Conservation (phyloP, 2,329 filamentous ascomycete species). For the Xylariales sp. region DNA sequence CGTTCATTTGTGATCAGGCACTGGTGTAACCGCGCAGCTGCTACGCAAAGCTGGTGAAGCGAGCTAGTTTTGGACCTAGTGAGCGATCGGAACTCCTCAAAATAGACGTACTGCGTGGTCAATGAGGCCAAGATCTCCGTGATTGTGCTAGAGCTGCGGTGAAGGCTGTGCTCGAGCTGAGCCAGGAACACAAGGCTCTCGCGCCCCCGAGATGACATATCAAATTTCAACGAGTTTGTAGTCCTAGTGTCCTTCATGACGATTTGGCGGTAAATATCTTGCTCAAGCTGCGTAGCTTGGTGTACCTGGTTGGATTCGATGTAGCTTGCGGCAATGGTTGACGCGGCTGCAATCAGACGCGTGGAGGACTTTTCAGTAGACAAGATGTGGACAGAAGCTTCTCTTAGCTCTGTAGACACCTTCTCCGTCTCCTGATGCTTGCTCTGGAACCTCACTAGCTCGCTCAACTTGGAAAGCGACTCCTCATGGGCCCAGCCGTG, state of each 20-base stretch:
- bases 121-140: slow-evolving; percentile 37
- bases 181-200: slow-evolving; percentile 37
- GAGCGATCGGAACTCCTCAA: slow-evolving; percentile 30
- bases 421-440: slow-evolving; percentile 26
- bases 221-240: slow-evolving; percentile 20
- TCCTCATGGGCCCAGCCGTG: slow-evolving; percentile 34
- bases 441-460: slow-evolving; percentile 28
- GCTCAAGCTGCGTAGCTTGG: slow-evolving; percentile 24
- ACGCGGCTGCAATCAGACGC: slow-evolving; percentile 26
- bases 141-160: slow-evolving; percentile 24
- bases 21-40: slow-evolving; percentile 27
- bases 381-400: slow-evolving; percentile 27
- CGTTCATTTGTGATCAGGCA: slow-evolving; percentile 23
- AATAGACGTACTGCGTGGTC: slow-evolving; percentile 36
- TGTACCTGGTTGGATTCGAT: slow-evolving; percentile 26
- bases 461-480: slow-evolving; percentile 28
- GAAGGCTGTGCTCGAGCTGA: slow-evolving; percentile 35
- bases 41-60: slow-evolving; percentile 29
- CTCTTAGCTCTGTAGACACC: slow-evolving; percentile 26
- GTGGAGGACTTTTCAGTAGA: slow-evolving; percentile 22
- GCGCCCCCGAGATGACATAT: slow-evolving; percentile 27
- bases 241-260: slow-evolving; percentile 29
- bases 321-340: slow-evolving; percentile 29
- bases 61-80: slow-evolving; percentile 28
- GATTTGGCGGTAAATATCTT: slow-evolving; percentile 33